Evolutionary conservation across 2,329 filamentous ascomycete genomes (phyloP).

Genomic region (Fusarium heterosporum): DNA sequence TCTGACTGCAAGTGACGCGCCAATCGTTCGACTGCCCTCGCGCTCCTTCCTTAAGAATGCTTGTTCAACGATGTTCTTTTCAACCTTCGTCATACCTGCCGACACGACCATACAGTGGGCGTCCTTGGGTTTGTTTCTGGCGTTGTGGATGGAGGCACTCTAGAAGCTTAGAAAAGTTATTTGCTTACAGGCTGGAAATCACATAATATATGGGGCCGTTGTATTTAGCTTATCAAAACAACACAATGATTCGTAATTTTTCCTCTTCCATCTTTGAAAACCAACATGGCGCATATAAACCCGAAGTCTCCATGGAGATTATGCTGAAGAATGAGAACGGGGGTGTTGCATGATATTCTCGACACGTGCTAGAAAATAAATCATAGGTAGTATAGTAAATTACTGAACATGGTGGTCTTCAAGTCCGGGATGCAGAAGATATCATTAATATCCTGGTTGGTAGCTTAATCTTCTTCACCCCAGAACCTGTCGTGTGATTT

Average conservation of each 20-base stretch:
- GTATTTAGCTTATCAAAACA: constrained; percentile 34
- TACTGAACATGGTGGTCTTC: background rate
- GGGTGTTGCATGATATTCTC: background rate
- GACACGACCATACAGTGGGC: background rate
- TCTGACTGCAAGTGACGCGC: constrained; percentile 9
- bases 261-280: background rate
- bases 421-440: background rate
- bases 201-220: constrained; percentile 29
- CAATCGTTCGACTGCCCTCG: background rate
- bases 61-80: background rate
- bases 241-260: background rate
- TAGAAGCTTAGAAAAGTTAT: background rate
- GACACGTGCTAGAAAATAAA: no score
- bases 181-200: constrained; percentile 23
- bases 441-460: background rate
- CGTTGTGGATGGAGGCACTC: background rate
- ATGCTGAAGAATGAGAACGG: no score
- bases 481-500: constrained; percentile 9
- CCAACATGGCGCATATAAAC: background rate
- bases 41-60: background rate
- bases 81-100: background rate
- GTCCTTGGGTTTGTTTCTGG: background rate
- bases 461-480: background rate
- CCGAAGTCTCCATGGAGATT: background rate
- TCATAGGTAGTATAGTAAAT: no score